Evolutionary conservation across 2,329 filamentous ascomycete species (phyloP), one percentile per base, ranked within the genome.

Genomic region (Fusarium tupiense): DNA sequence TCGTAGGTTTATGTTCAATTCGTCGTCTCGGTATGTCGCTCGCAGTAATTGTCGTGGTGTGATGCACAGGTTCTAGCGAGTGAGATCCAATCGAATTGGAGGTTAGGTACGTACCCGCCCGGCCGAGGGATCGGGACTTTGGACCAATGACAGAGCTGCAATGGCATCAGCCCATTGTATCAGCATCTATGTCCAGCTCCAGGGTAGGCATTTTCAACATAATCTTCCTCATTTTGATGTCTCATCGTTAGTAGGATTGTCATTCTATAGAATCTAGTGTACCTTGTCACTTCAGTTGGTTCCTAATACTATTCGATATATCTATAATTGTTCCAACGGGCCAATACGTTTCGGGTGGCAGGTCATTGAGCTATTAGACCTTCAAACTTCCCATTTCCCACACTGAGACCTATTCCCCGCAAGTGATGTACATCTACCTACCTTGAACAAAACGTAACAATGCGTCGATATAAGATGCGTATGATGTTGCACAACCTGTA

Each of bases 11-110:
- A 46, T 49, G 65, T 38, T 73, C 73, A 77, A 76, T 79, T 76
- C 50, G 75, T 79, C 35, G 68, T 72, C 41, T 58, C 69, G 46
- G 60, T 72, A 77, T 76, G 77, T 70, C 70, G 70, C 66, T 74
- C 67, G 67, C 40, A 38, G 58, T 62, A 52, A 53, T 54, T 69
- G 54, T 67, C 61, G 74, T 77, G 69, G 75, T 77, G 57, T 77
- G 76, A 78, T 77, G 66, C 53, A 49, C 35, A 60, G 64, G 53
- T 66, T 60, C 59, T 62, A 43, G 35, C 54, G 69, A 68, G 56
- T 69, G 33, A 47, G 35, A 68, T 68, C 59, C 57, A 72, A 71
- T 60, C 53, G 43, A 35, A 50, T 67, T 68, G 65, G 40, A 61
- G 64, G 29, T 12, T 16, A 22, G 46, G 52, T 70, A 70, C 67